Evolutionary conservation across 2,329 filamentous ascomycete species (phyloP).

Genomic region (Fusarium anguioides): DNA sequence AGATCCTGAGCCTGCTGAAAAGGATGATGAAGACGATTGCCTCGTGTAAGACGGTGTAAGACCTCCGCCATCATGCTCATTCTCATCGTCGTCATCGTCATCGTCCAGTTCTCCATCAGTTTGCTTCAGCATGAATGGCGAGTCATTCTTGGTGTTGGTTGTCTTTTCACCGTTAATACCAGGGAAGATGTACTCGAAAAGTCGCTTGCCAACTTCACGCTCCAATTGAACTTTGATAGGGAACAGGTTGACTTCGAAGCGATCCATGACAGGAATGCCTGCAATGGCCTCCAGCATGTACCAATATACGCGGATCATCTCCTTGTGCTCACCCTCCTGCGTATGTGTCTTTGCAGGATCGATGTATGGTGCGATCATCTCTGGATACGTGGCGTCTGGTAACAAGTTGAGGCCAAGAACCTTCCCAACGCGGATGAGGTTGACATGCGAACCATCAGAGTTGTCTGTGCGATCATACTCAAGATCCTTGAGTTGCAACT

Average conservation of each 20-base stretch:
- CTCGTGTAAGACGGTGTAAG: conserved; percentile 55
- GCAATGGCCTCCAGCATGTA: conserved; percentile 98
- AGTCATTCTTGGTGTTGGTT: conserved; percentile 64
- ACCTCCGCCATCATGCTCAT: conserved; percentile 53
- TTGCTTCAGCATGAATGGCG: conserved; percentile 67
- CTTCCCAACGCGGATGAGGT: conserved; percentile 87
- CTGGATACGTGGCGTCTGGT: conserved; percentile 90
- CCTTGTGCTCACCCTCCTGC: conserved; percentile 63
- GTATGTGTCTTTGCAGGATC: conserved; percentile 69
- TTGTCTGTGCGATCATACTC: conserved; percentile 97
- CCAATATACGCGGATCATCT: conserved; percentile 96
- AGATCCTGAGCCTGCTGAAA: conserved; percentile 74
- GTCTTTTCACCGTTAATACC: conserved; percentile 71
- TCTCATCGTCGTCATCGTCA: conserved; percentile 59
- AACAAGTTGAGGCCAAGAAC: conserved; percentile 91
- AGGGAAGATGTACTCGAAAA: conserved; percentile 98
- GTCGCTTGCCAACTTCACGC: conserved; percentile 87
- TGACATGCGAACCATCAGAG: conserved; percentile 95
- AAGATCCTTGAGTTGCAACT: conserved; percentile 91
- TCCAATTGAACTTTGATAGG: conserved; percentile 95
- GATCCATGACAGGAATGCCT: conserved; percentile 95
- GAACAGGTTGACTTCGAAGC: conserved; percentile 94
- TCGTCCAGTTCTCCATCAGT: conserved; percentile 59
- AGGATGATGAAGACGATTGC: conserved; percentile 57
- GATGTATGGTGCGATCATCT: conserved; percentile 92